Conservation (phyloP, 805 yeast species). For the Saccharomycopsis sp. region DNA sequence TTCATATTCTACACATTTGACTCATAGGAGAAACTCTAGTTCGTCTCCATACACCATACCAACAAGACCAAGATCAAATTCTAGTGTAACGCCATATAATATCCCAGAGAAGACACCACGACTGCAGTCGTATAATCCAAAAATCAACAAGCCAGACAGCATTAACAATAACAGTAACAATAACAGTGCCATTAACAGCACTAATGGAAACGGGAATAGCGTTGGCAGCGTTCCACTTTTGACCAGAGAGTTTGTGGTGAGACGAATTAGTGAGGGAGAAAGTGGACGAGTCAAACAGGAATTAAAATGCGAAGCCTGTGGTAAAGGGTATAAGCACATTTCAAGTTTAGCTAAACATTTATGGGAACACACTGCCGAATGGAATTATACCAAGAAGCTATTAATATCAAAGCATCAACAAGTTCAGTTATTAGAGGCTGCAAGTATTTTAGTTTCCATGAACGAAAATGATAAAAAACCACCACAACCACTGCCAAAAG, state of each 20-base stretch:
- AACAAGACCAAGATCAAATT: constrained; percentile 15
- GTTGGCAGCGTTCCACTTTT: constrained; percentile 39
- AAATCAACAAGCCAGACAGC: neutral
- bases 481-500: neutral
- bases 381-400: constrained; percentile 80
- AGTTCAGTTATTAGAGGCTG: constrained; percentile 75
- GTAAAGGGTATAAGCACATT: constrained; percentile 85
- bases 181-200: neutral
- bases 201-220: constrained; percentile 3
- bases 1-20: constrained; percentile 11
- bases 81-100: constrained; percentile 13
- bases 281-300: constrained; percentile 80
- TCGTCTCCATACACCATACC: constrained; percentile 21
- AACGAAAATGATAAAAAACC: constrained; percentile 33
- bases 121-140: neutral
- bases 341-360: constrained; percentile 81
- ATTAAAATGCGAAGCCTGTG: constrained; percentile 83
- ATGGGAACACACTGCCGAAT: constrained; percentile 94
- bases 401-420: constrained; percentile 83
- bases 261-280: constrained; percentile 82
- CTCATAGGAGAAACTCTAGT: constrained; percentile 16
- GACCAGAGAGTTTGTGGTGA: constrained; percentile 64
- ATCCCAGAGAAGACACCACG: constrained; percentile 14
- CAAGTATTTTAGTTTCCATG: constrained; percentile 72
- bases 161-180: neutral